Evolutionary conservation across 1,284 basidiomycete genomes (phyloP), one percentile per base, ranked within the genome.

Genomic region (Amylostereum areolatum): DNA sequence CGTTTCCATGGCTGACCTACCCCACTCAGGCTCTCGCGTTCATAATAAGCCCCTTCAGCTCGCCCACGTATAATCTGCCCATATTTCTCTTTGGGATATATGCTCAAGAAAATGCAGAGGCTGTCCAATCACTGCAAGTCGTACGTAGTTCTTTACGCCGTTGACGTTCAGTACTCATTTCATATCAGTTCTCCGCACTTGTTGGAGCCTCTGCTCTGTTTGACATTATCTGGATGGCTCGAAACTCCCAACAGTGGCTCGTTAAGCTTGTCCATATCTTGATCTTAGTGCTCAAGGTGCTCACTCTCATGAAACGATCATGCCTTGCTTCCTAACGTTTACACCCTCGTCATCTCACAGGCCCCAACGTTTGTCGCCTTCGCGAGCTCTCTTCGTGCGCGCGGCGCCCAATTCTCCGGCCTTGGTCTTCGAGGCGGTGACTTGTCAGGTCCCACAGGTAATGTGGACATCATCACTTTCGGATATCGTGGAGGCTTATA

Each of bases 1-100:
- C 46, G 49, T 12, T 45, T 47, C 35, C 29, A 18, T 18, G 18
- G 18, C 18, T 18, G 18, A 18, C 18, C 18, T 18, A 18, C 18
- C 18, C 18, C 18, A 18, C 18, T 18, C 51, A 77, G 73, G 64
- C 62, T 25, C 59, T 91, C 35, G 82, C 87, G 7, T 84, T 88
- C 57, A 48, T 74, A 47, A 68, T 77, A 40, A 78, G 78, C 54
- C 72, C 80, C 3, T 86, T 81, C 61, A 58, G 68, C 1, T 67
- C 80, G 1, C 85, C 88, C 2, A 61, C 70, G 3, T 90, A 90
- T 63, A 90, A 90, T 55, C 66, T 81, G 5, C 80, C 88, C 11
- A 72, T 91, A 46, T 84, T 89, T 55, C 72, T 91, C 24, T 90
- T 89, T 55, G 89, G 88, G 1, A 65, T 72, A 2, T 82, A 87